Conservation (phyloP, 1,284 basidiomycete genomes). For the Somion occarium region DNA sequence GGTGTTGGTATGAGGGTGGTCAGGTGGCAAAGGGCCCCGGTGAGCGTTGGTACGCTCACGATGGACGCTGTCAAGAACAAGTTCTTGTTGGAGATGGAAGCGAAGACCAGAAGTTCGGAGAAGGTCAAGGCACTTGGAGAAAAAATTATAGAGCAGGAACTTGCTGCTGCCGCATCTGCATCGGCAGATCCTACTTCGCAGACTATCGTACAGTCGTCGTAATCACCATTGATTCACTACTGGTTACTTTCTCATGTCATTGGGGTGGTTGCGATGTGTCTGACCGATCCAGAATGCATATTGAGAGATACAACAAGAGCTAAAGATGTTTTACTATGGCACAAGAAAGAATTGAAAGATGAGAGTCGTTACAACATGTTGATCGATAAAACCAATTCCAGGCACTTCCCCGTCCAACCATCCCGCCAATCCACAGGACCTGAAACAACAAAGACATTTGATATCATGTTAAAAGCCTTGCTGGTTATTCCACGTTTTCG, state of each 20-base stretch:
- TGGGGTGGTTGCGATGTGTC: background rate
- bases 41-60: conserved; percentile 56
- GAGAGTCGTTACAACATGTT: too few relatives aligned
- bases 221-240: background rate
- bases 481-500: too few relatives aligned
- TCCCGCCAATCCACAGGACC: too few relatives aligned
- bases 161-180: conserved; percentile 22
- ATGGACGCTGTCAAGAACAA: conserved; percentile 32
- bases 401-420: too few relatives aligned
- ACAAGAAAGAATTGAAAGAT: too few relatives aligned
- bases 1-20: conserved; percentile 87
- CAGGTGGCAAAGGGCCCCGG: conserved; percentile 69
- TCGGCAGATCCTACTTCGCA: background rate
- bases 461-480: background rate
- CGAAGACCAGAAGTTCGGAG: conserved; percentile 17
- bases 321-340: background rate
- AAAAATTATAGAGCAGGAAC: conserved; percentile 44
- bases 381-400: too few relatives aligned
- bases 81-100: conserved; percentile 16
- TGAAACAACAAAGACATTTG: too few relatives aligned
- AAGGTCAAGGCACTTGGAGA: conserved; percentile 35
- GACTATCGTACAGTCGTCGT: conserved; percentile 1
- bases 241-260: background rate
- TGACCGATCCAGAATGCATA: background rate
- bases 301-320: background rate